A percentile compares a stretch with the other conserved stretches of the same genome.
Evolutionary conservation across 768 basidiomycete genomes (phyloP).

Genomic region (Tubosaeta sp.): DNA sequence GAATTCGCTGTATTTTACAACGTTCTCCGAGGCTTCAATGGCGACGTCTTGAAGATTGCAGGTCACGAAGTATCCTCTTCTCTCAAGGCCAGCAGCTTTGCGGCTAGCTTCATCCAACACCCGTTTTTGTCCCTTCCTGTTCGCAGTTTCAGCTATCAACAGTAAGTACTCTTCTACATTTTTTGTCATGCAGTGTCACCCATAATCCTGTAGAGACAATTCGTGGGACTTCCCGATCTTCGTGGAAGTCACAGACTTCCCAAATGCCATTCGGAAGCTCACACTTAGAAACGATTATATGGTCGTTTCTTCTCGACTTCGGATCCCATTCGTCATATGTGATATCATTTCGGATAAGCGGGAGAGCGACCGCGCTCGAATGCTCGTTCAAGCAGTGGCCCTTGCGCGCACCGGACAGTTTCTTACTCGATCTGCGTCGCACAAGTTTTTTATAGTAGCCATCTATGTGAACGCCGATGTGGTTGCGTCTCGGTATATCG

Average conservation of each 20-base stretch:
- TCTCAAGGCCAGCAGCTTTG: background rate
- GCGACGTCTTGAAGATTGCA: background rate
- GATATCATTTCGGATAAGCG: slow-evolving; percentile 2
- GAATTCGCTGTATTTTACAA: background rate
- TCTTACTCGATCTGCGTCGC: background rate
- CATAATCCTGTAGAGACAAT: background rate
- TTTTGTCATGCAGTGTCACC: background rate
- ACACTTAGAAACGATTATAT: background rate
- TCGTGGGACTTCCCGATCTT: background rate
- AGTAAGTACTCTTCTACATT: background rate
- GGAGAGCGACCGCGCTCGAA: background rate
- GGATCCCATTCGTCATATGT: slow-evolving; percentile 10
- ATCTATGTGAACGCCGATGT: slow-evolving; percentile 5
- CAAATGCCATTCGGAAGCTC: background rate
- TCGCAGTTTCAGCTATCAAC: background rate
- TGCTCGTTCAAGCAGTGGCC: slow-evolving; percentile 13
- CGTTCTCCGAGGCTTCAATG: background rate
- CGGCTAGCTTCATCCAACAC: background rate
- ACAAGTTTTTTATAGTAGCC: slow-evolving; percentile 11
- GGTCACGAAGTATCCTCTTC: background rate
- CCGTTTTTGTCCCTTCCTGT: background rate
- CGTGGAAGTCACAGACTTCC: background rate
- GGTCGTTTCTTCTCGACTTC: background rate
- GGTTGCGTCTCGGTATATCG: slow-evolving; percentile 3
- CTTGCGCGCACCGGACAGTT: background rate